Evolutionary conservation across 495 filamentous ascomycete genomes (phyloP).

Genomic region (Tuber indicum): DNA sequence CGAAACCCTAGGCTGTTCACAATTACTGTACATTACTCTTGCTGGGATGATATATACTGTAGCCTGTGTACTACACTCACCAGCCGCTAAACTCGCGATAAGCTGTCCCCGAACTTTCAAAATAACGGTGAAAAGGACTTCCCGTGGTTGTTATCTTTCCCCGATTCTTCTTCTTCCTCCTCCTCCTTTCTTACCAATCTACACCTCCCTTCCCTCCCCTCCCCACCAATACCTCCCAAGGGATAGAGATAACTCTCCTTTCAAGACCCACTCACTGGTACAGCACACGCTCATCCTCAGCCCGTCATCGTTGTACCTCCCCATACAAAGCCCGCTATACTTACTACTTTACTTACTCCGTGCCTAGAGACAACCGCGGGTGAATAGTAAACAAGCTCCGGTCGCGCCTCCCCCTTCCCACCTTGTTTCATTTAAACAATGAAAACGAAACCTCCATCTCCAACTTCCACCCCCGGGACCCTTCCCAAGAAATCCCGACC

Average conservation of each 20-base stretch:
- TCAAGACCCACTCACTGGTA: not conserved
- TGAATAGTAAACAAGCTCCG: not conserved
- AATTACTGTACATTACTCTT: not conserved
- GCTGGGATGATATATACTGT: slow-evolving; percentile 5
- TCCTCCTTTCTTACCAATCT: not conserved
- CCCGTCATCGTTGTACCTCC: not conserved
- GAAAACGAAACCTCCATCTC: not conserved
- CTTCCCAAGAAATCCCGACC: not conserved
- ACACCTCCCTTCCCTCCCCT: not conserved
- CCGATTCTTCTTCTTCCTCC: not conserved
- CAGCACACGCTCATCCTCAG: not conserved
- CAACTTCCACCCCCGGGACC: not conserved
- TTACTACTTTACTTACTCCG: not conserved
- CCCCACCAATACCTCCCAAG: not conserved
- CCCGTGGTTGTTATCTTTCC: not conserved
- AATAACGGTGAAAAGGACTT: not conserved
- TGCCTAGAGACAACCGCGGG: not conserved
- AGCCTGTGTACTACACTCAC: not conserved
- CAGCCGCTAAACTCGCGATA: not conserved
- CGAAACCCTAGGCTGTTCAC: not conserved
- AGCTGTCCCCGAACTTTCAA: not conserved
- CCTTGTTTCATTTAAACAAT: not conserved
- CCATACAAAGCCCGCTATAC: not conserved
- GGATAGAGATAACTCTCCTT: not conserved
- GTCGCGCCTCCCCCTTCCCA: not conserved